A percentile compares a stretch with the other conserved stretches of the same genome.
These are phyloP conservation scores for Cystofilobasidium bisporidii DNA, from an alignment of 768 basidiomycete genomes.

Conservation along the genomic window DNA sequence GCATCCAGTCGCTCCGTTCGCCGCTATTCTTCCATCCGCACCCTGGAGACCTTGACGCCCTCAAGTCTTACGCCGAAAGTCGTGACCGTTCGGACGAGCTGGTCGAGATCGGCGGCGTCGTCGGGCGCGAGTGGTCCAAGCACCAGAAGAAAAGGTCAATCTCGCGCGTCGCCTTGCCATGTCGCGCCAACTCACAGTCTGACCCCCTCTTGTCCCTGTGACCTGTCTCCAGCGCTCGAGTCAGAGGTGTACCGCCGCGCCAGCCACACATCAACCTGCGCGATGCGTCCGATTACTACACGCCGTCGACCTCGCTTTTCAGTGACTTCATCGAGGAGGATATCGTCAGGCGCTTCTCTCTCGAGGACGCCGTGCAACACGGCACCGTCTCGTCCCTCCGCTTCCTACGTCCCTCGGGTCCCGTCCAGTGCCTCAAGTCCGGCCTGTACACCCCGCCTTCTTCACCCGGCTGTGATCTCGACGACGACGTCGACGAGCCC, in stretches of 20 bases:
- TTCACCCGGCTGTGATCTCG: neutral
- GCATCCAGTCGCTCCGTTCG: slow-evolving; percentile 31
- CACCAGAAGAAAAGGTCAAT: slow-evolving; percentile 33
- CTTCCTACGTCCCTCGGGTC: neutral
- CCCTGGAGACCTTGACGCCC: slow-evolving; percentile 32
- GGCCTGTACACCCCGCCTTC: neutral
- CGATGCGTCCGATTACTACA: slow-evolving; percentile 32
- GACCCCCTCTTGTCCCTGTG: too few species aligned
- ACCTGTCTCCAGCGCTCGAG: neutral
- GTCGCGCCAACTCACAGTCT: too few species aligned
- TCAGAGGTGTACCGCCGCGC: slow-evolving; percentile 11
- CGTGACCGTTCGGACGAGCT: slow-evolving; percentile 28
- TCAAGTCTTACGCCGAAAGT: slow-evolving; percentile 30
- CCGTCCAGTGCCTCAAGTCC: neutral
- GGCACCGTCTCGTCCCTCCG: slow-evolving; percentile 1
- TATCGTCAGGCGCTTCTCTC: slow-evolving; percentile 30
- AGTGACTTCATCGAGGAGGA: slow-evolving; percentile 23
- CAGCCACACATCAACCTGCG: slow-evolving; percentile 33
- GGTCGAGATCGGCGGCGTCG: slow-evolving; percentile 30
- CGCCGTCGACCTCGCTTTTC: slow-evolving; percentile 32
- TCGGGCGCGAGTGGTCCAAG: slow-evolving; percentile 33
- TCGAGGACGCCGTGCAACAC: slow-evolving; percentile 13
- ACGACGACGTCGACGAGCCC: neutral
- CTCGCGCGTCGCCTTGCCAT: too few species aligned
- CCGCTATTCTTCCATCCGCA: slow-evolving; percentile 35